phyloP scores from a whole-genome alignment of 345 rosid genomes.

The Boechera divaricarpa region DNA sequence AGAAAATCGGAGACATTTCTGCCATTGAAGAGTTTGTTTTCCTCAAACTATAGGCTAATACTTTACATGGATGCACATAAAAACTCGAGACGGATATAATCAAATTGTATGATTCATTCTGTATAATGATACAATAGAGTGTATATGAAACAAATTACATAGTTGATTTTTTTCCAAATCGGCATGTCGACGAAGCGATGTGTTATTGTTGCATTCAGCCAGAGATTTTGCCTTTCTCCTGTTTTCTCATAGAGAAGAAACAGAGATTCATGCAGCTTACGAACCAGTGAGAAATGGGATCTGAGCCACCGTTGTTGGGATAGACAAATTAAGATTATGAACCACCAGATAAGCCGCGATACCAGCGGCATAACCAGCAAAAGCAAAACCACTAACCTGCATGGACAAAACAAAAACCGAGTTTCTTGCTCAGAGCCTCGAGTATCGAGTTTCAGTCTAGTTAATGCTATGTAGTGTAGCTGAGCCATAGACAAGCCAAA shows the following conservation, averaged over 20 bases:
- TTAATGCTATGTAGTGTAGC: slow-evolving; percentile 7
- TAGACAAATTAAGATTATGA: slow-evolving; percentile 50
- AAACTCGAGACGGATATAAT: slow-evolving; percentile 4
- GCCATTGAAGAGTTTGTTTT: slow-evolving; percentile 71
- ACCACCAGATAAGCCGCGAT: slow-evolving; percentile 63
- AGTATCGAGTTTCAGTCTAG: slow-evolving; percentile 11
- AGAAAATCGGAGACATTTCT: slow-evolving; percentile 57
- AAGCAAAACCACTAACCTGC: slow-evolving; percentile 95
- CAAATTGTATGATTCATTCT: slow-evolving; percentile 27
- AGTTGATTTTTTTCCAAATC: slow-evolving; percentile 2
- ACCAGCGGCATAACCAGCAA: slow-evolving; percentile 90
- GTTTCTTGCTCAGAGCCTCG: slow-evolving; percentile 15
- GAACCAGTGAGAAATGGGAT: slow-evolving; percentile 67
- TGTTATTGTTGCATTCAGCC: slow-evolving; percentile 27
- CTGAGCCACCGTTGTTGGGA: slow-evolving; percentile 68
- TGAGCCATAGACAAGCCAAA: background rate
- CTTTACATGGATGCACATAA: slow-evolving; percentile 38
- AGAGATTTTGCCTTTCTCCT: slow-evolving; percentile 3
- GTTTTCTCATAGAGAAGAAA: background rate
- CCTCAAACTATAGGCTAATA: slow-evolving; percentile 49
- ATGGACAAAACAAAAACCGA: slow-evolving; percentile 16
- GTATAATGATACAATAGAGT: slow-evolving; percentile 40
- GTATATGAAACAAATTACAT: slow-evolving; percentile 37
- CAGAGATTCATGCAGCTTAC: slow-evolving; percentile 26
- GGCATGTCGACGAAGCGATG: slow-evolving; percentile 40